Evolutionary conservation across 371 early-diverging fungal species (phyloP), one percentile per base, ranked within the genome.

Genomic region (Gilbertella persicaria): DNA sequence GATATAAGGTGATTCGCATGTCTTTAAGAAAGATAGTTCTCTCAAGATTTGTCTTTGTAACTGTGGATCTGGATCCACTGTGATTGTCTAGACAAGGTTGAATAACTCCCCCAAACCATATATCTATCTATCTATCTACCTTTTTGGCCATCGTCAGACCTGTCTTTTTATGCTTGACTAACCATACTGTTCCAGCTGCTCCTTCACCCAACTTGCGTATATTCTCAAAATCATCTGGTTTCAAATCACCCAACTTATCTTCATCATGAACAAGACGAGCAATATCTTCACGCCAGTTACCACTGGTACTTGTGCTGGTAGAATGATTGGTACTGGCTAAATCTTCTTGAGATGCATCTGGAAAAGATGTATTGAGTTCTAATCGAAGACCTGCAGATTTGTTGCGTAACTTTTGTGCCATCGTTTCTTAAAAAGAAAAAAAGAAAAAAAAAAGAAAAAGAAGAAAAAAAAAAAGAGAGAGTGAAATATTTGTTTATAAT

Each of bases 141-240:
- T 98, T 98, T 47, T 91, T 82, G 1, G 98, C 98, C 96, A 98
- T 94, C 19, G 95, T 70, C 16, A 73, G 77, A 10, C 76, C 76
- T 19, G 85, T 82, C n/a, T 93, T 89, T 44, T 72, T 73, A 68
- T 96, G 88, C 49, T 69, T 58, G n/a, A 93, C 89, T 68, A 90
- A 89, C 64, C 86, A 82, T 10, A 98, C 97, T 2, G 93, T 91
- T 4, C 97, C 98, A 29, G 93, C 95, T 36, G 91, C 87, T 12
- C 98, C 98, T 45, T 92, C 89, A 39, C 97, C 98, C 28, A 98
- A 80, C 54, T 91, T 91, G 17, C 69, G 59, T 48, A 88, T 55
- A 7, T 81, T 70, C 50, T 79, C 71, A 44, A 91, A 69, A 59
- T 90, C 86, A 17, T 70, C 77, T n/a, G 79, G 61, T 25, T 70